These are phyloP conservation scores for Carex parvula DNA, from an alignment of 176 grass and related monocot genomes.

Conservation along the genomic window DNA sequence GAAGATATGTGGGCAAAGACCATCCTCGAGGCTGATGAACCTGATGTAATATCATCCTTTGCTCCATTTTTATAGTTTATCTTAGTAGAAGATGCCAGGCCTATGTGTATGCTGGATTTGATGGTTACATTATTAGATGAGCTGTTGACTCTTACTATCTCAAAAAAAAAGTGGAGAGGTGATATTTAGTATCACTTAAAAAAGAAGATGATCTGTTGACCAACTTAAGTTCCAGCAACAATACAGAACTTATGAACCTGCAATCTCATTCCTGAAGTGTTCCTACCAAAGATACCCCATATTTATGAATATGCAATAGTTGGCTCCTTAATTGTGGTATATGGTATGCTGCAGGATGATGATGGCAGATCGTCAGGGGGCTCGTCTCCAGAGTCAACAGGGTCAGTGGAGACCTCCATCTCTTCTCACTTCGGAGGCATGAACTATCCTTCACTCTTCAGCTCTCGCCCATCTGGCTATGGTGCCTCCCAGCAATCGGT, in stretches of 20 bases:
- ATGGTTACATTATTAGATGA: neutral
- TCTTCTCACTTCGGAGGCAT: conserved; percentile 95
- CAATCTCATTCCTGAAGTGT: conserved; percentile 1
- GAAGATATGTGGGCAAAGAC: conserved; percentile 99
- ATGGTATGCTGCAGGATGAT: conserved; percentile 67
- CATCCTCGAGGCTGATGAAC: conserved; percentile 89
- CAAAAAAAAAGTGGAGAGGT: too few species aligned
- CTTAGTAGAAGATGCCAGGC: neutral
- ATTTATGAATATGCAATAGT: neutral
- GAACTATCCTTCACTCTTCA: conserved; percentile 96
- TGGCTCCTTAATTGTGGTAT: neutral
- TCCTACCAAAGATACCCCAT: neutral
- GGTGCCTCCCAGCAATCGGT: conserved; percentile 71
- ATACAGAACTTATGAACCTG: neutral
- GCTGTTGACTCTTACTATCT: neutral
- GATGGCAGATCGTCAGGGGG: conserved; percentile 88
- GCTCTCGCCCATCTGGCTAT: conserved; percentile 80
- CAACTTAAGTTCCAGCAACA: neutral
- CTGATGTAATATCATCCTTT: conserved; percentile 49
- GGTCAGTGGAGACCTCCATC: conserved; percentile 97
- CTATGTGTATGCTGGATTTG: neutral
- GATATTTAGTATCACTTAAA: too few species aligned
- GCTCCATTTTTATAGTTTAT: conserved; percentile 15
- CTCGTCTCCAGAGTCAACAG: conserved; percentile 88
- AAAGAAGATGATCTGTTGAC: neutral